These are phyloP conservation scores for Pontederia crassipes DNA, from an alignment of 176 grass and related monocot genomes.

Conservation along the genomic window DNA sequence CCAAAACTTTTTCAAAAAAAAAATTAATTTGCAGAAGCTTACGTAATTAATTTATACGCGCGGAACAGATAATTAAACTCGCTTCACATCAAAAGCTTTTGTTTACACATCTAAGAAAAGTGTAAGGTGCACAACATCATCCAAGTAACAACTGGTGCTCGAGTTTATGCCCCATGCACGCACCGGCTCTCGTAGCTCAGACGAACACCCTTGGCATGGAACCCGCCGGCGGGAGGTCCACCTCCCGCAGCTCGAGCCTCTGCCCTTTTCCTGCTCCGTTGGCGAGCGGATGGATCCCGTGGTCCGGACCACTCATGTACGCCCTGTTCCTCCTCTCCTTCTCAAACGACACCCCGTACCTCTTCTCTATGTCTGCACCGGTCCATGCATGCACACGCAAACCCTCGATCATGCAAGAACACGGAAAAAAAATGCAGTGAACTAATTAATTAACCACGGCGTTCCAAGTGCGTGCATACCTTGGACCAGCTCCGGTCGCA, in stretches of 20 bases:
- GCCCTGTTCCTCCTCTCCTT: constrained; percentile 53
- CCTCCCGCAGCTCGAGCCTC: constrained; percentile 43
- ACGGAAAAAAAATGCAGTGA: background rate
- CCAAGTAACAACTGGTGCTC: no score
- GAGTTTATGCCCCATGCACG: no score
- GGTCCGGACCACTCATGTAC: constrained; percentile 58
- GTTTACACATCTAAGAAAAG: no score
- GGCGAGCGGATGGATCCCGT: constrained; percentile 81
- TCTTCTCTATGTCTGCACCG: constrained; percentile 48
- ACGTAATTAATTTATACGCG: no score
- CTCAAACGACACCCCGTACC: constrained; percentile 55
- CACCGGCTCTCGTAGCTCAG: background rate
- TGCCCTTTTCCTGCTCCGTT: constrained; percentile 61
- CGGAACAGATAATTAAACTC: no score
- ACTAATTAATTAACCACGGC: no score
- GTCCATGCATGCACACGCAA: background rate
- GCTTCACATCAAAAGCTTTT: no score
- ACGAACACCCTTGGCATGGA: constrained; percentile 28
- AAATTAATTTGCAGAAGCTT: no score
- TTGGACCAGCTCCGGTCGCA: constrained; percentile 30
- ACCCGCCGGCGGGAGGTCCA: constrained; percentile 32
- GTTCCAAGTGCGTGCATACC: constrained; percentile 16
- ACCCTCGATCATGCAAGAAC: background rate
- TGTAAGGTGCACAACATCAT: no score
- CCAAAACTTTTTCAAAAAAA: no score